Conservation (phyloP, 1,139 yeast species). For the Protomyces arabidopsidicola region DNA sequence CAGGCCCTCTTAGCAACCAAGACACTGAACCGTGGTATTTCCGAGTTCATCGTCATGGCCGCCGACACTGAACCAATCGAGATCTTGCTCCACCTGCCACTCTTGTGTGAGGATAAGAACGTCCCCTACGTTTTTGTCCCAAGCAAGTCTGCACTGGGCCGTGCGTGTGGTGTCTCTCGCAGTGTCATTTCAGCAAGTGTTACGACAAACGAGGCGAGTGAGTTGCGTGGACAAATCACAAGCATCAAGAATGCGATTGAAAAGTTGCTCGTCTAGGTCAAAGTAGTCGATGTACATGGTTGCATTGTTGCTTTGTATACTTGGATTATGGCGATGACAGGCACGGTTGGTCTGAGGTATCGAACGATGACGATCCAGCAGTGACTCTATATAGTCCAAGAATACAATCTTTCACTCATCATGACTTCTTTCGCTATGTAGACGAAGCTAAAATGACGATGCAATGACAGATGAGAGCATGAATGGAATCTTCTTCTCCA, state of each 20-base stretch:
- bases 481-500: conserved; percentile 86
- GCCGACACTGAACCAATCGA: conserved; percentile 99
- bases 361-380: background rate
- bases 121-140: conserved; percentile 64
- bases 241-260: conserved; percentile 98
- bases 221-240: conserved; percentile 94
- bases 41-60: conserved; percentile 99
- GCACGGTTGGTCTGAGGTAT: background rate
- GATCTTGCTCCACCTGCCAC: conserved; percentile 93
- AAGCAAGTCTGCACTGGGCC: conserved; percentile 96
- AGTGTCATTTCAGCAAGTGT: conserved; percentile 98
- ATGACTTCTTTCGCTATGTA: background rate
- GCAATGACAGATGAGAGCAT: conserved; percentile 85
- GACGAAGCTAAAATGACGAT: conserved; percentile 43
- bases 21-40: conserved; percentile 98
- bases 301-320: background rate
- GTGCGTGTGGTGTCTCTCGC: conserved; percentile 99
- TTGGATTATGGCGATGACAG: too few relatives aligned
- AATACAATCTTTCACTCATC: background rate
- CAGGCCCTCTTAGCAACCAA: conserved; percentile 63
- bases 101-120: conserved; percentile 97
- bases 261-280: conserved; percentile 74
- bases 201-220: conserved; percentile 97
- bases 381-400: background rate
- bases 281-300: too few relatives aligned